Base-by-base conservation (phyloP, 495 filamentous ascomycete species). In the Aspergillus conjunctus region DNA sequence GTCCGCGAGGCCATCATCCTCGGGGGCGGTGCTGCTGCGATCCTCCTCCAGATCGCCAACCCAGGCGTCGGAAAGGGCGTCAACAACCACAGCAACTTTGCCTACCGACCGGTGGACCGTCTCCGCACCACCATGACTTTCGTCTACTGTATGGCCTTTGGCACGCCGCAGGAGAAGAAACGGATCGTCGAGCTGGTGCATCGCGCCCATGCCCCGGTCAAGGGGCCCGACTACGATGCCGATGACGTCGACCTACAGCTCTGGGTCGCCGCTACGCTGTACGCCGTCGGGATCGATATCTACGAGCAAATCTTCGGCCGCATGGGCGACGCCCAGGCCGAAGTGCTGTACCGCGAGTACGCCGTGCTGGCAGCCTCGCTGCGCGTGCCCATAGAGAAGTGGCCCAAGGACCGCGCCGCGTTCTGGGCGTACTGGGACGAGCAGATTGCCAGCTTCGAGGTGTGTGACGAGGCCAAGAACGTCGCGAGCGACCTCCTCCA, bases 351-450 rank as follows among this genome's bases (percentile, higher is more conserved):
- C 54, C 51, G 63, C 17, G 73, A 79, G 59, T 79, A 77, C 53
- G 66, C 73, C 6, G 60, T 78, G 15, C 54, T 80, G 7, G 74
- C 74, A 0, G 64, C 61, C 14, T 73, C 73, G 1, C 62, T 78
- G 5, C 69, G 73, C 6, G 76, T 80, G 0, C 65, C 60, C 11
- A 61, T 67, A 0, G 66, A 60, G 26, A 69, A 74, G 70, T 79
- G 77, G 74, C 76, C 77, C 3, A 37, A 54, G 5, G 66, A 51
- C 18, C 68, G 71, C 6, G 53, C 68, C 17, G 73, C 64, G 11
- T 80, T 79, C 58, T 77, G 76, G 77, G 52, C 51, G 9, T 79
- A 80, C 56, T 79, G 76, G 76, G 68, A 80, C 53, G 20, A 64
- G 37, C 59, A 72, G 32, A 61, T 80, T 21, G 66, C 59, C 17